Conservation (phyloP, 1,284 basidiomycete species). For the Ustilago tritici region DNA sequence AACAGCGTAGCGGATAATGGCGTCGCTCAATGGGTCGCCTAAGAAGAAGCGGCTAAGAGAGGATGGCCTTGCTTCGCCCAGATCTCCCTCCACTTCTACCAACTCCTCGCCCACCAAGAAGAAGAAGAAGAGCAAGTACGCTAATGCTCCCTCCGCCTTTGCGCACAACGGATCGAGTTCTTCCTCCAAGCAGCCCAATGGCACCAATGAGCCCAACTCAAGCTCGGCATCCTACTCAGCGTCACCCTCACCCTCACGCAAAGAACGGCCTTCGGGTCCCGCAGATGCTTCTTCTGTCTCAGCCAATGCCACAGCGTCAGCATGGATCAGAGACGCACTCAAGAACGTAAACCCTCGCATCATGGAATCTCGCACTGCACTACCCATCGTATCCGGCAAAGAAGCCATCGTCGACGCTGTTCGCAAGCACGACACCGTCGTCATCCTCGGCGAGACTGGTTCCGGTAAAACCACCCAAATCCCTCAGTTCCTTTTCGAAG, state of each 20-base stretch:
- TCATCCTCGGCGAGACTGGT: constrained; percentile 94
- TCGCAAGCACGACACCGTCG: constrained; percentile 83
- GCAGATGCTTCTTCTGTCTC: constrained; percentile 1
- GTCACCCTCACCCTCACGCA: constrained; percentile 15
- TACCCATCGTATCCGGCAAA: constrained; percentile 63
- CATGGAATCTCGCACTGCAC: constrained; percentile 37
- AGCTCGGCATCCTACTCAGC: constrained; percentile 2
- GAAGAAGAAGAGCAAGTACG: constrained; percentile 53
- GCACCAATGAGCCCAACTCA: background rate
- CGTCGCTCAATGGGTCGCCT: constrained; percentile 16
- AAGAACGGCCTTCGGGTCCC: constrained; percentile 11
- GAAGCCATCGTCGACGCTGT: constrained; percentile 52
- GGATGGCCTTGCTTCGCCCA: constrained; percentile 15
- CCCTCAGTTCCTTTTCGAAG: constrained; percentile 77
- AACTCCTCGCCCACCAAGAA: constrained; percentile 29
- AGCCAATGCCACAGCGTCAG: background rate
- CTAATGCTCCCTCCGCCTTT: constrained; percentile 34
- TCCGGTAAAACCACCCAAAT: constrained; percentile 90
- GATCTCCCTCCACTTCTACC: constrained; percentile 23
- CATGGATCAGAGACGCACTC: constrained; percentile 36
- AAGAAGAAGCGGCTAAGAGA: constrained; percentile 24
- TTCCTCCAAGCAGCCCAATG: constrained; percentile 10
- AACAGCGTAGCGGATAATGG: background rate
- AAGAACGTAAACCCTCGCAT: constrained; percentile 45
- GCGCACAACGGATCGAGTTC: constrained; percentile 6